phyloP scores from a whole-genome alignment of 352 stramenopile species.

The Pythium myriotylum region DNA sequence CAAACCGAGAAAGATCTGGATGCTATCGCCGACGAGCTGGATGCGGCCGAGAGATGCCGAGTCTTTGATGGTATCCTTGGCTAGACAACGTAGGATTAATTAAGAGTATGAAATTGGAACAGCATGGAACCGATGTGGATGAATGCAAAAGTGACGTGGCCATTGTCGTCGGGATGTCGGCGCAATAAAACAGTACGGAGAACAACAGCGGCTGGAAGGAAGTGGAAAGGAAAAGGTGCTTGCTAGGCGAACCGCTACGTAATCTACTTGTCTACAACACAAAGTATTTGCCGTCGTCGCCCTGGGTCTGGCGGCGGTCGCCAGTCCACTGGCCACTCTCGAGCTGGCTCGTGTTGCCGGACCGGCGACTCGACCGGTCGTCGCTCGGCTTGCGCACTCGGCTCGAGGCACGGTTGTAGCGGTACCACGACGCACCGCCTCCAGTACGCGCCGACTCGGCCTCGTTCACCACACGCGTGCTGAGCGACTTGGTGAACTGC shows the following conservation, averaged over 20 bases:
- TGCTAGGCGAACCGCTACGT: neutral
- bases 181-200: too few relatives aligned
- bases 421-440: conserved; percentile 68
- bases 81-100: too few relatives aligned
- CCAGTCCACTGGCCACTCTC: conserved; percentile 26
- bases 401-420: conserved; percentile 75
- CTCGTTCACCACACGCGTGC: conserved; percentile 72
- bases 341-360: conserved; percentile 65
- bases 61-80: too few relatives aligned
- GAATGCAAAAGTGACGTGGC: too few relatives aligned
- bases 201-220: too few relatives aligned
- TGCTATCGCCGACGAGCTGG: too few relatives aligned
- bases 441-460: conserved; percentile 42
- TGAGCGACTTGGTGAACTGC: conserved; percentile 85
- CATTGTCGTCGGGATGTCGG: too few relatives aligned
- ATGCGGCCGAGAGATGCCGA: too few relatives aligned
- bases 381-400: conserved; percentile 65
- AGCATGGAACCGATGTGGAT: too few relatives aligned
- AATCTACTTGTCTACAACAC: conserved; percentile 54
- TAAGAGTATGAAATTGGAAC: too few relatives aligned
- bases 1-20: too few relatives aligned
- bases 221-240: neutral
- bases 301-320: conserved; percentile 37
- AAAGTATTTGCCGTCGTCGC: conserved; percentile 83
- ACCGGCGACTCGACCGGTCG: conserved; percentile 57